Evolutionary conservation across 1,284 basidiomycete species (phyloP).

Genomic region (Athelia sp.): DNA sequence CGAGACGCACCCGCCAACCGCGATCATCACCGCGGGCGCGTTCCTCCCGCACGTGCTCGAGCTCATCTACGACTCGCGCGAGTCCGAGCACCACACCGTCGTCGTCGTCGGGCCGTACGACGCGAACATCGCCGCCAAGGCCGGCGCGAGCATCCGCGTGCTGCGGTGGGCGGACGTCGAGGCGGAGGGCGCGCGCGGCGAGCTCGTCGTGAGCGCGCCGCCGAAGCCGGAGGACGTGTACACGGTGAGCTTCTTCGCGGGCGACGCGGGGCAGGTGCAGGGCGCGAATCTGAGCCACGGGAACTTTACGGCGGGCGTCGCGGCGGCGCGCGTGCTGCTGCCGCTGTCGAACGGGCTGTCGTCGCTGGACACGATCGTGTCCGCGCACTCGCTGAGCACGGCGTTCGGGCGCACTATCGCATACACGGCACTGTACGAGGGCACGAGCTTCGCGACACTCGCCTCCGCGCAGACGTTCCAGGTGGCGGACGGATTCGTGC

Average conservation of each 20-base stretch:
- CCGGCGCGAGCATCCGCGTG: conserved; percentile 46
- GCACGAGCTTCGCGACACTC: conserved; percentile 63
- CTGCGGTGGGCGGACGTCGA: conserved; percentile 63
- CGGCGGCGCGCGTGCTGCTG: conserved; percentile 60
- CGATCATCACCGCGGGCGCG: conserved; percentile 61
- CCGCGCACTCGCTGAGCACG: conserved; percentile 64
- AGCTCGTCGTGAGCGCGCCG: conserved; percentile 37
- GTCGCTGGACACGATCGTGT: conserved; percentile 66
- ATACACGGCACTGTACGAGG: conserved; percentile 72
- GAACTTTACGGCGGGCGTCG: conserved; percentile 76
- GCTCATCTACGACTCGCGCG: conserved; percentile 55
- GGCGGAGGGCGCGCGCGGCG: conserved; percentile 46
- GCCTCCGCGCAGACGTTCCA: conserved; percentile 49
- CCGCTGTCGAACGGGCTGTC: conserved; percentile 59
- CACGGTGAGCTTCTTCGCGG: conserved; percentile 60
- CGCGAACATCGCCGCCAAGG: conserved; percentile 32
- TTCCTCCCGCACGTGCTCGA: conserved; percentile 64
- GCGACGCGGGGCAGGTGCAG: conserved; percentile 45
- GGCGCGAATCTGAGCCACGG: conserved; percentile 69
- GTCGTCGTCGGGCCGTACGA: conserved; percentile 62
- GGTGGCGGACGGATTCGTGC: conserved; percentile 20
- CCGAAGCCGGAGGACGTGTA: conserved; percentile 59
- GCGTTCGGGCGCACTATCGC: conserved; percentile 69
- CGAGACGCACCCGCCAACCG: conserved; percentile 58
- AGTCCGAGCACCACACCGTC: conserved; percentile 47